A percentile compares a stretch with the other conserved stretches of the same genome.
These are phyloP conservation scores for Xylaria sp. DNA, from an alignment of 2,329 filamentous ascomycete genomes.

Conservation along the genomic window DNA sequence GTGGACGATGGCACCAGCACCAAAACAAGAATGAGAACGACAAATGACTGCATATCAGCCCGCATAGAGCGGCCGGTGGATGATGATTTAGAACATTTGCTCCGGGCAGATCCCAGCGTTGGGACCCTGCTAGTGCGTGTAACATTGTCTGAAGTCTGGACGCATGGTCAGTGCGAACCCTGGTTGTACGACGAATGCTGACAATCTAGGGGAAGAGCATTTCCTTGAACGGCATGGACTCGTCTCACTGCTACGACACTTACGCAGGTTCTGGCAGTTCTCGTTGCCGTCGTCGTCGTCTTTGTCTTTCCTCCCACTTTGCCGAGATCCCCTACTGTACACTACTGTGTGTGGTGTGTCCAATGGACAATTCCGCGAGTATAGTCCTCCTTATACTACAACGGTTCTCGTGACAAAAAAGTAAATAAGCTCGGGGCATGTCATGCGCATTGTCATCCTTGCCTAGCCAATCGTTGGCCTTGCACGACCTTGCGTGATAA, in stretches of 20 bases:
- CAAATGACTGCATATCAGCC: conserved; percentile 28
- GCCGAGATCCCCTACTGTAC: neutral
- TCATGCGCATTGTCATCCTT: neutral
- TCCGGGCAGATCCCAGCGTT: neutral
- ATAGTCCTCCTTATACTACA: neutral
- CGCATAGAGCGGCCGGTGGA: conserved; percentile 23
- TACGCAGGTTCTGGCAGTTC: neutral
- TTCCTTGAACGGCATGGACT: conserved; percentile 21
- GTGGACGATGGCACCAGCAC: conserved; percentile 15
- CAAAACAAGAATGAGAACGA: conserved; percentile 6
- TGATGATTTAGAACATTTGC: conserved; percentile 19
- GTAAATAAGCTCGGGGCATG: conserved; percentile 5
- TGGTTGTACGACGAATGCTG: conserved; percentile 9
- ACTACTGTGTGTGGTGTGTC: neutral
- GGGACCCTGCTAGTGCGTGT: conserved; percentile 8
- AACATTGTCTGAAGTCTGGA: conserved; percentile 18
- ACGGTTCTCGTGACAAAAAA: conserved; percentile 9
- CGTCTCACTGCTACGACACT: conserved; percentile 28
- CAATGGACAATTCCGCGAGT: conserved; percentile 17
- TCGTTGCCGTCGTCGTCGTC: neutral
- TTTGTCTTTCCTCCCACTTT: neutral
- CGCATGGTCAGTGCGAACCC: conserved; percentile 26
- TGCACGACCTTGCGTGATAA: conserved; percentile 8
- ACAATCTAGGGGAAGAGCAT: conserved; percentile 14
- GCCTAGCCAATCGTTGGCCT: conserved; percentile 6